These are phyloP conservation scores for Eurotiales sp. DNA, from an alignment of 2,329 filamentous ascomycete genomes.

Conservation along the genomic window DNA sequence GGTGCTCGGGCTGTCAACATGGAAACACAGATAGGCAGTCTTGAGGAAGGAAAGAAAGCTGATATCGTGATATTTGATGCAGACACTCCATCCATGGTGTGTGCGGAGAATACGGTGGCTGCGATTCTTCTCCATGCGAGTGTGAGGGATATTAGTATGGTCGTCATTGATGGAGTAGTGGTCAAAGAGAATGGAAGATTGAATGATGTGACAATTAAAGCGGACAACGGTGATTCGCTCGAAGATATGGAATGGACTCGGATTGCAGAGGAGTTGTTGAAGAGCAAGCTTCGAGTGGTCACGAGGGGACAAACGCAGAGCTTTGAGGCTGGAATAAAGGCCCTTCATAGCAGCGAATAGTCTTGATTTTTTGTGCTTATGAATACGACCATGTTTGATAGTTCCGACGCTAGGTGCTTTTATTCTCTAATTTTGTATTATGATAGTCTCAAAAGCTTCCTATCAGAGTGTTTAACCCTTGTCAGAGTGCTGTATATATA, in stretches of 20 bases:
- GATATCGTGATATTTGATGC: conserved; percentile 30
- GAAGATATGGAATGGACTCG: not conserved
- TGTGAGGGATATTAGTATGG: conserved; percentile 24
- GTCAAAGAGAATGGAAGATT: not conserved
- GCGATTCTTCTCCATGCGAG: conserved; percentile 28
- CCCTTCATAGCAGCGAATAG: too few relatives aligned
- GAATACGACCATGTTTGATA: too few relatives aligned
- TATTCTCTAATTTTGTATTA: too few relatives aligned
- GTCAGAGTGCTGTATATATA: too few relatives aligned
- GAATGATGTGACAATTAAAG: not conserved
- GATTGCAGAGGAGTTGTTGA: not conserved
- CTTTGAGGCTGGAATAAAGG: not conserved
- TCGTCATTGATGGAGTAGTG: conserved; percentile 26
- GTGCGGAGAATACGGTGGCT: conserved; percentile 26
- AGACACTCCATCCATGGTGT: conserved; percentile 23
- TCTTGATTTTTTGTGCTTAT: too few relatives aligned
- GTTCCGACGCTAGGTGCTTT: too few relatives aligned
- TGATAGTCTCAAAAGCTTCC: too few relatives aligned
- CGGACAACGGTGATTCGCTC: not conserved
- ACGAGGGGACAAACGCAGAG: not conserved
- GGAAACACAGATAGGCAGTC: conserved; percentile 24
- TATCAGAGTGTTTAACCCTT: too few relatives aligned
- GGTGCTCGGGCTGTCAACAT: conserved; percentile 26
- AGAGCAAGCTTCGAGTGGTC: not conserved
- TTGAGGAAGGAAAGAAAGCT: conserved; percentile 26